Conservation (phyloP, 208 protist species). For the Leishmania amazonensis region DNA sequence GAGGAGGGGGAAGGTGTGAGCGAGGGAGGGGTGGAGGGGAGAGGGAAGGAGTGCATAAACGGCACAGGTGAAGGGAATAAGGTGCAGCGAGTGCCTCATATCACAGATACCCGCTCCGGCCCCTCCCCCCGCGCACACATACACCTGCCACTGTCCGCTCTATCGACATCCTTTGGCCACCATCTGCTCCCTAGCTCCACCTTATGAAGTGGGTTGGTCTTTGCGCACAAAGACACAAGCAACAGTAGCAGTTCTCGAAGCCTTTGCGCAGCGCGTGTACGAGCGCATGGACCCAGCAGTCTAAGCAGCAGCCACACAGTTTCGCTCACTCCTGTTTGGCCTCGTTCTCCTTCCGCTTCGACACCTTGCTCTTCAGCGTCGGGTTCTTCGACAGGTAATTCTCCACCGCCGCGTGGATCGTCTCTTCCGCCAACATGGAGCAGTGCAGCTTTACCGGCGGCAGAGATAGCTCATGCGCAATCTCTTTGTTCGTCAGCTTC, state of each 20-base stretch:
- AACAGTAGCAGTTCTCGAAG: background rate
- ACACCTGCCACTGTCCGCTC: background rate
- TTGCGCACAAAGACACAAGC: background rate
- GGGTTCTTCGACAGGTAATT: conserved; percentile 97
- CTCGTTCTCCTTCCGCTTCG: conserved; percentile 20
- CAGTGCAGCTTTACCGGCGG: conserved; percentile 99
- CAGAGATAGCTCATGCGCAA: conserved; percentile 98
- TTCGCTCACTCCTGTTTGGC: background rate
- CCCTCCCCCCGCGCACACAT: background rate
- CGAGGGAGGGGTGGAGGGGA: background rate
- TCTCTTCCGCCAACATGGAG: conserved; percentile 99
- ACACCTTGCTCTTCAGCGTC: conserved; percentile 89
- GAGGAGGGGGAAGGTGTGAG: background rate
- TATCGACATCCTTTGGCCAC: background rate
- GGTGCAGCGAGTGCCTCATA: background rate
- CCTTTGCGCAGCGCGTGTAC: background rate
- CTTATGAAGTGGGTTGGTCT: background rate
- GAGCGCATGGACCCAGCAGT: background rate
- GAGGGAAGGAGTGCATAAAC: background rate
- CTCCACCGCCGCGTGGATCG: conserved; percentile 98
- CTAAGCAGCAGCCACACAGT: background rate
- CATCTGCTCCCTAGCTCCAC: background rate
- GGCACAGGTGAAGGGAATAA: background rate
- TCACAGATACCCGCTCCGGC: background rate
- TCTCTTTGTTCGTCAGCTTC: conserved; percentile 98